Evolutionary conservation across 2,329 filamentous ascomycete species (phyloP), one percentile per base, ranked within the genome.

Genomic region (Venturia nashicola): DNA sequence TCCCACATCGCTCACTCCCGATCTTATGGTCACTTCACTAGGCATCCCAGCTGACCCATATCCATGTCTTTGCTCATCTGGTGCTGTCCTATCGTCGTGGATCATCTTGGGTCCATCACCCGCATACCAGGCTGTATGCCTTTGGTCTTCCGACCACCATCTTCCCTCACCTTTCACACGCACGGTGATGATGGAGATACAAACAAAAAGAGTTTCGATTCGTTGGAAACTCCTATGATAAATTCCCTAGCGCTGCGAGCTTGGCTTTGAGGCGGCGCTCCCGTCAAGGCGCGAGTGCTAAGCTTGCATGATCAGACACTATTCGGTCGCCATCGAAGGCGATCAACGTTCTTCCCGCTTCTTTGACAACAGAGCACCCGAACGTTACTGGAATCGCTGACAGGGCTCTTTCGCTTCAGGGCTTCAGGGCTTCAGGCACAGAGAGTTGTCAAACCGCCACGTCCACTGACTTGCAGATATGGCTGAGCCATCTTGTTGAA

Each of bases 361-460:
- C 51, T 57, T 57, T 57, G 16, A 36, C 51, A n/a, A 36, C 51
- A n/a, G 27, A 57, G 32, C 32, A 57, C 27, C 51, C 51, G 18
- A 57, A 57, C 32, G 32, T 57, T 57, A 16, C 51, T 57, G 36
- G 51, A 57, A 34, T 57, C 51, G 5, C 51, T 12, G 27, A 36
- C 51, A 57, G 51, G 51, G 51, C 32, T 36, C 51, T 36, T 36
- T 57, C 51, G 51, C 51, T 57, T n/a, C 51, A 57, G 51, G 51
- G 51, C 51, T 57, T n/a, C 51, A 57, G 51, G 51, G 51, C 51
- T 34, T 57, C 51, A 57, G 51, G 51, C 32, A 57, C 51, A 57
- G 14, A 27, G 23, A 36, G 14, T 57, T 20, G 27, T 57, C 32
- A 57, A 57, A 32, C 32, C 51, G 32, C 51, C 51, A 57, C 51